Conservation (phyloP, 1,284 basidiomycete genomes). For the Inonotus hispidus region DNA sequence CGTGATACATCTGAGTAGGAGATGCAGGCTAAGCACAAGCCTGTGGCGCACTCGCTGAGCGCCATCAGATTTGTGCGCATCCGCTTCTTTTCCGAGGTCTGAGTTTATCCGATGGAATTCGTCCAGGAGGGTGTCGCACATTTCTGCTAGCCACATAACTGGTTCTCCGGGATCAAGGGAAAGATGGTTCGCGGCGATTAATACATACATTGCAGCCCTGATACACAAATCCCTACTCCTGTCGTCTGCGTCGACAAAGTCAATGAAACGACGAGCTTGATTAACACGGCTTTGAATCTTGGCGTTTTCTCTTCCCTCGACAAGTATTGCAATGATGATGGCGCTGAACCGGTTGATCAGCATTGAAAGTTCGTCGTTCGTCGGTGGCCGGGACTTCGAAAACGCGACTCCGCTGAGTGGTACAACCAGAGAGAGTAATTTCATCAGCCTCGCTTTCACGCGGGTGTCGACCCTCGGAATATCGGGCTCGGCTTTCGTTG, state of each 20-base stretch:
- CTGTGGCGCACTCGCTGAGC: background rate
- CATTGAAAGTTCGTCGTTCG: constrained; percentile 63
- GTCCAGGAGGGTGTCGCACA: constrained; percentile 51
- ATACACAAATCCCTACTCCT: constrained; percentile 71
- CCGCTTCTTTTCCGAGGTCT: constrained; percentile 19
- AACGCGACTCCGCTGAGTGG: constrained; percentile 72
- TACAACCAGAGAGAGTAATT: constrained; percentile 74
- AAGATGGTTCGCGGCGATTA: constrained; percentile 61
- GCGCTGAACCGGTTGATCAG: constrained; percentile 85
- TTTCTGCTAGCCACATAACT: constrained; percentile 64
- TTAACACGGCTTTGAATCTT: constrained; percentile 50
- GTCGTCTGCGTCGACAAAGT: constrained; percentile 64
- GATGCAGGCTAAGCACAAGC: constrained; percentile 30
- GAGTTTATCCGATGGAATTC: constrained; percentile 37
- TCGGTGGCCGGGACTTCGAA: constrained; percentile 49
- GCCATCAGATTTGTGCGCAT: constrained; percentile 7
- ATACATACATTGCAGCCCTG: constrained; percentile 74
- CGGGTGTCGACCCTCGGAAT: constrained; percentile 32
- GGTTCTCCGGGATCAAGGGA: constrained; percentile 50
- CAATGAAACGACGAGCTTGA: constrained; percentile 62
- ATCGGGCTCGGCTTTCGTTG: constrained; percentile 35
- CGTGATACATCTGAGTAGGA: constrained; percentile 58
- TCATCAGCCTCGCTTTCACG: constrained; percentile 50
- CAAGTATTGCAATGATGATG: constrained; percentile 70
- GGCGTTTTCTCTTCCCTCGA: constrained; percentile 49